phyloP scores from a whole-genome alignment of 768 basidiomycete genomes.

The Boletellus ananiceps region DNA sequence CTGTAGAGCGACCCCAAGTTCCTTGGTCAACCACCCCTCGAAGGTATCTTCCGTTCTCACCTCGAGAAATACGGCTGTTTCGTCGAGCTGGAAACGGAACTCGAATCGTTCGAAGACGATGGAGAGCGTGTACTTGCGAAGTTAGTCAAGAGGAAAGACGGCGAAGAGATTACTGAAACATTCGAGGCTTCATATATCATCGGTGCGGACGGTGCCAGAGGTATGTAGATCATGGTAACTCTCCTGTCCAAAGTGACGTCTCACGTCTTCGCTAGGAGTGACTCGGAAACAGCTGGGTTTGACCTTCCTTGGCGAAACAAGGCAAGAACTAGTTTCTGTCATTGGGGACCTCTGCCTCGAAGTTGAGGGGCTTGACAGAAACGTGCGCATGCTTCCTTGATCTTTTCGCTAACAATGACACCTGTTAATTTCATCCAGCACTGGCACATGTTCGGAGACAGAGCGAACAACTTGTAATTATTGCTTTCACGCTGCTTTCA shows the following conservation, averaged over 20 bases:
- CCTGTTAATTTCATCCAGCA: constrained; percentile 8
- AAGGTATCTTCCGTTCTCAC: constrained; percentile 23
- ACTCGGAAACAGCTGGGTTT: constrained; percentile 39
- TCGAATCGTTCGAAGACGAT: constrained; percentile 40
- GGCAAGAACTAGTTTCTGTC: constrained; percentile 21
- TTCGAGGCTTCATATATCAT: constrained; percentile 33
- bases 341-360: constrained; percentile 37
- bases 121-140: constrained; percentile 35
- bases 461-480: constrained; percentile 5
- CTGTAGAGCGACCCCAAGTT: constrained; percentile 9
- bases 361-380: constrained; percentile 25
- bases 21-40: constrained; percentile 27
- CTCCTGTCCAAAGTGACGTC: not conserved
- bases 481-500: not conserved
- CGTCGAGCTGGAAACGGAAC: constrained; percentile 44
- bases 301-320: constrained; percentile 39
- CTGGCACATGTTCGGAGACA: constrained; percentile 21
- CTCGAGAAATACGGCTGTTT: constrained; percentile 21
- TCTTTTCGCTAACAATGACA: not conserved
- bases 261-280: constrained; percentile 19
- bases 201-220: constrained; percentile 39
- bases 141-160: constrained; percentile 27
- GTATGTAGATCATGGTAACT: constrained; percentile 3
- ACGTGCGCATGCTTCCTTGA: constrained; percentile 12
- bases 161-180: constrained; percentile 24